Conservation (phyloP, 176 grass and related monocot genomes). For the Ensete ventricosum region DNA sequence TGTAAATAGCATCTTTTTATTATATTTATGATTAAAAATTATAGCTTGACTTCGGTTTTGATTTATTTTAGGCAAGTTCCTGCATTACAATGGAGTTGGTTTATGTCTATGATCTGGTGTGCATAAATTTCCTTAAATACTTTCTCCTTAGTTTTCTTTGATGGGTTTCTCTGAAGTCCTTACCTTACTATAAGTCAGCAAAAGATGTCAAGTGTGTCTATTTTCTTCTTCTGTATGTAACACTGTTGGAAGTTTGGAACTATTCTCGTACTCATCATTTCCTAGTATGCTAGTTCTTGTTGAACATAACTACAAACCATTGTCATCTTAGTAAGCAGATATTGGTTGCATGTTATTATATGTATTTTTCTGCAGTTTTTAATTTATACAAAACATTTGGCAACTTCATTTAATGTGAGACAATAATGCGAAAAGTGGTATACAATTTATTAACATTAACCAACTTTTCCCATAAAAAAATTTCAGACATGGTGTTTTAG, state of each 20-base stretch:
- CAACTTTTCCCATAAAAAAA: too few relatives aligned
- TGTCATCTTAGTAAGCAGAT: not conserved
- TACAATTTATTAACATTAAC: not conserved
- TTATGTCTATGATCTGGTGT: slow-evolving; percentile 89
- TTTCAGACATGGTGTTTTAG: not conserved
- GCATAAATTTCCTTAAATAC: slow-evolving; percentile 15
- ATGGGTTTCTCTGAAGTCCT: not conserved
- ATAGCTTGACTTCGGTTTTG: slow-evolving; percentile 4
- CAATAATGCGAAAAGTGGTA: not conserved
- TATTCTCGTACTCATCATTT: not conserved
- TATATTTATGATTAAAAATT: slow-evolving; percentile 3
- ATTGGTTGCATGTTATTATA: not conserved
- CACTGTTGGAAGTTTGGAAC: not conserved
- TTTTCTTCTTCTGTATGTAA: not conserved
- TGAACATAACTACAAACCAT: not conserved
- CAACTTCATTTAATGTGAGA: not conserved
- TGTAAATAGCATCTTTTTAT: not conserved
- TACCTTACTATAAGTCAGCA: not conserved
- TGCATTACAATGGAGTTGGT: slow-evolving; percentile 75
- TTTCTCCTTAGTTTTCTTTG: not conserved
- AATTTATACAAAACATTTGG: not conserved
- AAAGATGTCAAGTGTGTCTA: not conserved
- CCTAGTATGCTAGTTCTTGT: not conserved
- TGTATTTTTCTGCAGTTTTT: not conserved
- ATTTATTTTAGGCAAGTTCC: slow-evolving; percentile 69